Base-by-base conservation (phyloP, 371 early-diverging fungal genomes). In the Saksenaea oblongispora region DNA sequence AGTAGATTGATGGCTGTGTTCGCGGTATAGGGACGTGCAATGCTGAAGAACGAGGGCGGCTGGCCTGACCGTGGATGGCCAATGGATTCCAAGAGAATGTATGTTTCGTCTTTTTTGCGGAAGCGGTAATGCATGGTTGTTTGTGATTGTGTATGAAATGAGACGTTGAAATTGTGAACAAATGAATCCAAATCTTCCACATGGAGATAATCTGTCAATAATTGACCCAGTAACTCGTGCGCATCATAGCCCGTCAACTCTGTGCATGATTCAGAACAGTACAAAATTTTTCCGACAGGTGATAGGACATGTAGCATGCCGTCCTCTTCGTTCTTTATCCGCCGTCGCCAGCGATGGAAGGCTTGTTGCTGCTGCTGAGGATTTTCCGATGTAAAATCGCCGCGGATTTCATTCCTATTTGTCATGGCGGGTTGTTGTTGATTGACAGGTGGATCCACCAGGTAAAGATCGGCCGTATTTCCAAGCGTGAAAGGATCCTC, bases 171-270 rank as follows among this genome's bases (percentile, higher is more conserved):
- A 41, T 64, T 66, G 31, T 65, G 64, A 44, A 67, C 63, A 61
- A 70, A 59, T 5, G 64, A 44, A 54, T 70, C 63, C 59, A 64
- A 60, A 27, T 67, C 66, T 13, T 70, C 70, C 3, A 82, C 75
- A 61, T 90, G 89, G 5, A 88, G 58, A 67, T 85, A 84, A 34
- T 86, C 85, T 27, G 78, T 73, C 18, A 90, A 54, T 10, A 72
- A 69, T 7, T 77, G 74, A 4, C 85, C 86, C 1, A 84, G 72
- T 22, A 88, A 66, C 44, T 90, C 89, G n/a, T 83, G 83, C 0
- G 84, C 81, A 8, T 79, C 57, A 63, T 84, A 86, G 0, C 87
- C 87, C n/a, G 87, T 78, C 34, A 83, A 62, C 53, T 83, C 76
- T 22, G 67, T 42, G 1, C 79, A 80, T 0, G 88, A 85, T 4